Conservation (phyloP, 176 grass and related monocot species). For the Triticum urartu region DNA sequence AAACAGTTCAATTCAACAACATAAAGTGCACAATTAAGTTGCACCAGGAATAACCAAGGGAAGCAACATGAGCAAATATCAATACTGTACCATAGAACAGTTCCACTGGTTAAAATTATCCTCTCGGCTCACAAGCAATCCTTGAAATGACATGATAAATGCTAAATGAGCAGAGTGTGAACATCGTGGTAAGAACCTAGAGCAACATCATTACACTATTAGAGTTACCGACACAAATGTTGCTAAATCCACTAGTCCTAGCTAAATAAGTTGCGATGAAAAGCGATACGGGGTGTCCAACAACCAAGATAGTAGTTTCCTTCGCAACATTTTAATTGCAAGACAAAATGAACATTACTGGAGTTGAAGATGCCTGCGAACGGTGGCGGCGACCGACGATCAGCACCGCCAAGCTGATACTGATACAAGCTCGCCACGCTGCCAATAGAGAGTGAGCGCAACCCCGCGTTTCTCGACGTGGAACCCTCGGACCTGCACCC, state of each 20-base stretch:
- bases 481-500: conserved; percentile 82
- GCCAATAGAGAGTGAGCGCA: conserved; percentile 73
- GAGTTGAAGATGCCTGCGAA: conserved; percentile 32
- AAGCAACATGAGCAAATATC: conserved; percentile 14
- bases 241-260: conserved; percentile 46
- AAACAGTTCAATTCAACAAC: background rate
- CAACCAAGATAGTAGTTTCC: conserved; percentile 23
- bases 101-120: conserved; percentile 41
- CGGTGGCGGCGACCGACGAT: conserved; percentile 6
- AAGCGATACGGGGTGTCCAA: conserved; percentile 27
- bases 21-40: background rate
- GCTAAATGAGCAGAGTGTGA: conserved; percentile 7
- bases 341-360: conserved; percentile 50
- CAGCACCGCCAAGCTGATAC: conserved; percentile 82
- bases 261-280: conserved; percentile 39
- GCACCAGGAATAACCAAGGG: background rate
- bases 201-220: conserved; percentile 38
- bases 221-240: conserved; percentile 30
- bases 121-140: conserved; percentile 35
- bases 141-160: conserved; percentile 34
- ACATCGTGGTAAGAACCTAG: conserved; percentile 32
- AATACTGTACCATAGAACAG: conserved; percentile 38
- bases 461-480: conserved; percentile 71
- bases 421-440: conserved; percentile 61
- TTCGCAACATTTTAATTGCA: conserved; percentile 45